Percentiles rank a stretch among this genome's conserved stretches.
Conservation (phyloP, 192 early-diverging fungal genomes). For the Phycomyces nitens region DNA sequence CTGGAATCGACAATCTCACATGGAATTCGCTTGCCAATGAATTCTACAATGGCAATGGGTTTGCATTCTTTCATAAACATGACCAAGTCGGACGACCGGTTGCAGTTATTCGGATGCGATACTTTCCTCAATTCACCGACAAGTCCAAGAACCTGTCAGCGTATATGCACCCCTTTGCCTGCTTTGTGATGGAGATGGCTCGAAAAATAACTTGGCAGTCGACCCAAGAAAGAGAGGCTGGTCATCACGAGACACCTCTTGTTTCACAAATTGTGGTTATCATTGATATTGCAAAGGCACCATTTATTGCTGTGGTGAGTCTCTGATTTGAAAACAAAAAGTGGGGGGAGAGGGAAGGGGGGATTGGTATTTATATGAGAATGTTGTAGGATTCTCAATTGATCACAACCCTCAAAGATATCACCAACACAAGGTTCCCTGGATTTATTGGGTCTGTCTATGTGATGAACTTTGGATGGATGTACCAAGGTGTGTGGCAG, state of each 20-base stretch:
- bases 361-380: too few species aligned
- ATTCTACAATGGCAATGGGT: constrained; percentile 24
- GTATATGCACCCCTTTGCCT: constrained; percentile 34
- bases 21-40: constrained; percentile 18
- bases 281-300: constrained; percentile 29
- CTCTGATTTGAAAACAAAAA: too few species aligned
- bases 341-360: background rate
- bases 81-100: constrained; percentile 37
- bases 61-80: constrained; percentile 40
- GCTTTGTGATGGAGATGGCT: constrained; percentile 40
- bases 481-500: constrained; percentile 46
- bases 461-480: constrained; percentile 46
- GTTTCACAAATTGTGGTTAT: constrained; percentile 29
- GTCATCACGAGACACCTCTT: constrained; percentile 1
- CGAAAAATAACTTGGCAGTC: constrained; percentile 36
- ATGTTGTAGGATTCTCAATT: constrained; percentile 19
- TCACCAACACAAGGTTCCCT: constrained; percentile 29
- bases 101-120: constrained; percentile 33
- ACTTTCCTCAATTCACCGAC: constrained; percentile 29
- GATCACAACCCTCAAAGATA: constrained; percentile 15
- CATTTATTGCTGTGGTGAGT: constrained; percentile 15
- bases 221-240: constrained; percentile 23
- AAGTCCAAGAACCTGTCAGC: constrained; percentile 11
- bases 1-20: constrained; percentile 16
- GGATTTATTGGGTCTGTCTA: constrained; percentile 24